Evolutionary conservation across 139 green algal species (phyloP), one percentile per base, ranked within the genome.

Genomic region (Picochlorum sp.): DNA sequence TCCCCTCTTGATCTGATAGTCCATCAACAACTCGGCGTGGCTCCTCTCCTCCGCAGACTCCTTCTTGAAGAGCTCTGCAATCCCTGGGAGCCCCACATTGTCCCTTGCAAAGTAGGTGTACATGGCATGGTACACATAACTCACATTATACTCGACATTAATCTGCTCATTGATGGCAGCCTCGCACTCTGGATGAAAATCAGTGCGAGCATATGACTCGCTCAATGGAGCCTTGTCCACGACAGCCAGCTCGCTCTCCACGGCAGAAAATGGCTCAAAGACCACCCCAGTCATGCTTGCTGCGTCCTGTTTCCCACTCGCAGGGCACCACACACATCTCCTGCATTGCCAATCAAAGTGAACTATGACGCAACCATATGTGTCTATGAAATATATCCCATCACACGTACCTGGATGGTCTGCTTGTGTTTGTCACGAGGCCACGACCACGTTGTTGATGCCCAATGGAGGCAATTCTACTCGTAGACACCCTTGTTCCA

Each of bases 61-160:
- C 32, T 79, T 70, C 60, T 81, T 71, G 69, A 90, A 90, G 62
- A 73, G 86, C 4, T 54, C 65, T 2, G 92, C 91, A 24, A 98
- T 76, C 47, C 93, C 93, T 15, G 85, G 83, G 44, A 98, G 85
- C 15, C 55, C 91, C 37, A 98, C 90, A 63, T 98, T 97, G 83
- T 98, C 93, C n/a, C 90, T 84, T 49, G 86, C 78, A 67, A 98
- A 98, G 83, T 93, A 98, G 18, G 80, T 73, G 47, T 80, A 94
- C 37, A 98, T 76, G 1, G 89, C 77, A 61, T 97, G 92, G 77
- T 98, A 98, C 21, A 96, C 80, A 66, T 96, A 96, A 11, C 70
- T 87, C 45, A 96, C 83, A 49, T 85, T 91, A 78, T 91, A 90
- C 81, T 95, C 88, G 54, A 94, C 87, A 75, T 79, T 88, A 75